Base-by-base conservation (phyloP, 2,329 filamentous ascomycete genomes). In the Nigrospora sphaerica region DNA sequence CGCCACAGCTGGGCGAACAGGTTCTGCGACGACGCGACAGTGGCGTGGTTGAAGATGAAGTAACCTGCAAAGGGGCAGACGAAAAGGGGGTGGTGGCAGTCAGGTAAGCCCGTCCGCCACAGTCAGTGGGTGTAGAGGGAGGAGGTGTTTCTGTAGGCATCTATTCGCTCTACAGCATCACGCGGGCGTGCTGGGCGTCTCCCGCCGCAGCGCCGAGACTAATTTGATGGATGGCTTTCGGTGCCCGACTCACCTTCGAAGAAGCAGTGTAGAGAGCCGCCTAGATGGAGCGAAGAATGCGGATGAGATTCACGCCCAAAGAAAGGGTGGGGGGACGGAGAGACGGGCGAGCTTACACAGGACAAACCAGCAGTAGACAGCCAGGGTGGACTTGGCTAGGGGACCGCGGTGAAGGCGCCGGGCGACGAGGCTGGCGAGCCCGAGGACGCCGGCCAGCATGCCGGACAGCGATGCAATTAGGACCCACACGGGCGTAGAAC, bases 1-100 rank as follows among this genome's bases (percentile, higher is more conserved):
- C 95, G 95, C 90, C 90, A 95, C 39, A 95, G 72, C 69, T 95
- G 88, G 3, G 85, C 88, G 47, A 91, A 85, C 9, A 93, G 68
- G 46, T 83, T 81, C 61, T 89, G 84, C 49, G 80, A 80, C 12
- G 77, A 71, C 0, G 82, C 80, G 62, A 95, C 75, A 19, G 68
- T 70, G 18, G 71, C 66, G 62, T 88, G 85, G 61, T 91, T 81
- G 52, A 78, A 64, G 51, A 90, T 75, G 61, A 89, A 95, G 65
- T 95, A 95, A 34, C 84, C 80, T 83, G 12, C 14, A 9, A 28
- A 28, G 7, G 23, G 7, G 23, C 6, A 10, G 7, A 9, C 2
- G 23, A 9, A 28, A 28, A 28, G 23, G 23, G 23, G 23, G 23
- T 10, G n/a, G 4, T 28, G 17, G 13, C 4, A 12, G 23, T 45